Conservation (phyloP, 176 grass and related monocot species). For the Oryza rufipogon region DNA sequence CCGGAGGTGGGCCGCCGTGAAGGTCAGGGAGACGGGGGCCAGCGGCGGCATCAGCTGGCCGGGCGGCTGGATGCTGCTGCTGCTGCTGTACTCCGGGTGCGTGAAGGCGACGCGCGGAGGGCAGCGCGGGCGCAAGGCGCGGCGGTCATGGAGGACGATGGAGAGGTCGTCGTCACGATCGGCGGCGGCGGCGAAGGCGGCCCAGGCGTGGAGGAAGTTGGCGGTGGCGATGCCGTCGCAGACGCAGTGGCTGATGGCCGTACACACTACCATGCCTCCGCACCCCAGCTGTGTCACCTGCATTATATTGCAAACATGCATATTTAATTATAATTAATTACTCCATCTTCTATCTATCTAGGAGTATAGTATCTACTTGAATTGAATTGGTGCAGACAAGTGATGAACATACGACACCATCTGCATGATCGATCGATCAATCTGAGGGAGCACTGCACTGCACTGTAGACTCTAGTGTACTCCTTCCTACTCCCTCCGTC, state of each 20-base stretch:
- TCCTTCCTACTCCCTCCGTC: no score
- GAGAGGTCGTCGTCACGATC: neutral
- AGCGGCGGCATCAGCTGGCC: slow-evolving; percentile 37
- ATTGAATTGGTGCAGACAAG: no score
- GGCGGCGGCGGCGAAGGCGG: slow-evolving; percentile 45
- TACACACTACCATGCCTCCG: slow-evolving; percentile 85
- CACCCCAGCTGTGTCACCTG: slow-evolving; percentile 86
- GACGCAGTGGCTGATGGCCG: slow-evolving; percentile 87
- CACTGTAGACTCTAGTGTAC: no score
- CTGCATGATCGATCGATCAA: no score
- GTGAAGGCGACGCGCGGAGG: slow-evolving; percentile 68
- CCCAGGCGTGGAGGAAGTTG: slow-evolving; percentile 89
- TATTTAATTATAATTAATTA: no score
- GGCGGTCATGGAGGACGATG: slow-evolving; percentile 67
- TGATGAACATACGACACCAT: no score
- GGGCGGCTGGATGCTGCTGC: slow-evolving; percentile 8
- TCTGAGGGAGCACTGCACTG: no score
- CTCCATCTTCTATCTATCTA: no score
- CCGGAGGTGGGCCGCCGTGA: slow-evolving; percentile 61
- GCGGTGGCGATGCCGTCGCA: slow-evolving; percentile 86
- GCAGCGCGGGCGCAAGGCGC: slow-evolving; percentile 62
- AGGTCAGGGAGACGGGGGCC: slow-evolving; percentile 67
- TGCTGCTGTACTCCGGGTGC: slow-evolving; percentile 65
- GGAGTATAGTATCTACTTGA: no score
- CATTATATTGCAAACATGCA: no score